phyloP scores from a whole-genome alignment of 2,329 filamentous ascomycete genomes.

The Alternaria tenuissima region DNA sequence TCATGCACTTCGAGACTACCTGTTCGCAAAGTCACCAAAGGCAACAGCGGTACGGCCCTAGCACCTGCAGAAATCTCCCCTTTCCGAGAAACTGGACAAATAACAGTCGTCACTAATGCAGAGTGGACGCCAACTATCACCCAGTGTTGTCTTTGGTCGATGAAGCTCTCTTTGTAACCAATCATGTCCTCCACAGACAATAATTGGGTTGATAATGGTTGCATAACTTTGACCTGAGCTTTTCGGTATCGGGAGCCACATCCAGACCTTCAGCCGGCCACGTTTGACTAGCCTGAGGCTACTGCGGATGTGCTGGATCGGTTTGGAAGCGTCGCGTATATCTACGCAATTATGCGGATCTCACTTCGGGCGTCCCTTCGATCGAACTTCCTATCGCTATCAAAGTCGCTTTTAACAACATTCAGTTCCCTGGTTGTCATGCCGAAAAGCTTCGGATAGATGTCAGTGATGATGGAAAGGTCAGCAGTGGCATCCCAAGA shows the following conservation, averaged over 20 bases:
- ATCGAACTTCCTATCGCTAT: neutral
- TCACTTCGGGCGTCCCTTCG: constrained; percentile 3
- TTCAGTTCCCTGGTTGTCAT: neutral
- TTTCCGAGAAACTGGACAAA: constrained; percentile 28
- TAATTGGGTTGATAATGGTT: constrained; percentile 24
- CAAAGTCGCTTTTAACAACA: neutral
- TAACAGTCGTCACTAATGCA: constrained; percentile 35
- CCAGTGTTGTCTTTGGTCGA: constrained; percentile 15
- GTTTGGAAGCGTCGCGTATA: constrained; percentile 10
- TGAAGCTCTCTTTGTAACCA: constrained; percentile 23
- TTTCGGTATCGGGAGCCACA: constrained; percentile 21
- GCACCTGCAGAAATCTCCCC: constrained; percentile 25
- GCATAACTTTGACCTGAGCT: constrained; percentile 14
- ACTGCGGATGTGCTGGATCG: constrained; percentile 25
- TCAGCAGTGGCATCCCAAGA: neutral
- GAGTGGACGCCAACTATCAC: constrained; percentile 20
- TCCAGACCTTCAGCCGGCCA: constrained; percentile 22
- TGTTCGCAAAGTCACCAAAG: constrained; percentile 13
- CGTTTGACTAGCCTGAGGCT: neutral
- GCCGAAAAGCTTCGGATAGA: neutral
- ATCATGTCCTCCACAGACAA: constrained; percentile 14
- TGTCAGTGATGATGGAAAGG: neutral
- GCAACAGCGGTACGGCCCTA: constrained; percentile 23
- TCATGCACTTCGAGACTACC: constrained; percentile 17
- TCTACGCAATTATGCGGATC: constrained; percentile 6